Conservation (phyloP, 1,139 yeast species). For the Scheffersomyces cryptocercus region DNA sequence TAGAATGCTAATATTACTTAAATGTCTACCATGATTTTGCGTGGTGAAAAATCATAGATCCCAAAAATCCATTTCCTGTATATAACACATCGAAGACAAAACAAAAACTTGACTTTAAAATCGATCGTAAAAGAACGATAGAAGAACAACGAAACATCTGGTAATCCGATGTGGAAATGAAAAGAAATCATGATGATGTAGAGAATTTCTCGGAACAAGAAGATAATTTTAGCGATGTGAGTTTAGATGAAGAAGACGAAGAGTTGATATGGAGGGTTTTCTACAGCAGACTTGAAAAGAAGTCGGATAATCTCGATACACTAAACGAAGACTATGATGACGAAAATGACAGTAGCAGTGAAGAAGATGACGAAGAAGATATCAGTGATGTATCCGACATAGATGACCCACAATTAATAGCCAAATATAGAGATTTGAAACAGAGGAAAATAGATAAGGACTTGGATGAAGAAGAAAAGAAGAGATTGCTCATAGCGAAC, state of each 20-base stretch:
- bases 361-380: constrained; percentile 14
- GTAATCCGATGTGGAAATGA: too few relatives aligned
- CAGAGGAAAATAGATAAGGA: constrained; percentile 20
- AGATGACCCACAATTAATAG: constrained; percentile 39
- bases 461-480: constrained; percentile 50
- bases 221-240: constrained; percentile 35
- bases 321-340: background rate
- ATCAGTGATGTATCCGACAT: constrained; percentile 34
- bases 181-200: too few relatives aligned
- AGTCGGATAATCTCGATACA: background rate
- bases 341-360: background rate
- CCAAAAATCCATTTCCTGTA: too few relatives aligned
- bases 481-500: constrained; percentile 66
- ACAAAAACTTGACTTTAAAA: too few relatives aligned
- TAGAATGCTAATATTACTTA: too few relatives aligned
- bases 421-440: constrained; percentile 30
- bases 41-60: too few relatives aligned
- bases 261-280: constrained; percentile 49
- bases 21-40: too few relatives aligned
- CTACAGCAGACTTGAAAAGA: constrained; percentile 28
- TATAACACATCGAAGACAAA: too few relatives aligned
- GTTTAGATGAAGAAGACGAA: constrained; percentile 50
- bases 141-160: too few relatives aligned
- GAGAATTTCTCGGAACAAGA: constrained; percentile 5
- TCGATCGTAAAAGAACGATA: too few relatives aligned